Percentiles rank a stretch among this genome's conserved stretches.
phyloP scores from a whole-genome alignment of 805 yeast species.

The Saccharomycopsis schoenii region DNA sequence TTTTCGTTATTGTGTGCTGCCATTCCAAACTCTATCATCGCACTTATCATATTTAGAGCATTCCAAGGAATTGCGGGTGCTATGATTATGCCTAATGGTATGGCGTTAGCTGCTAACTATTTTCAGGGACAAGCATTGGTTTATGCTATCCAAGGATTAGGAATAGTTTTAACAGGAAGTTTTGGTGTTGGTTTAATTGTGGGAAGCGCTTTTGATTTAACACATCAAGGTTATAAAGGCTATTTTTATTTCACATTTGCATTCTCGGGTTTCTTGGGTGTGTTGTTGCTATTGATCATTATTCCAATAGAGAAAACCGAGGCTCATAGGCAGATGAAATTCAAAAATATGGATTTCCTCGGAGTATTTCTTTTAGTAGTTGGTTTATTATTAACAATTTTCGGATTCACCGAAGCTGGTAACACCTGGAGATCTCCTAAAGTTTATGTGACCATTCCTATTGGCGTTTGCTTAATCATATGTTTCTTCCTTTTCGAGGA shows the following conservation, averaged over 20 bases:
- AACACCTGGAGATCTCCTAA: conserved; percentile 32
- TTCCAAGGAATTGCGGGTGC: conserved; percentile 37
- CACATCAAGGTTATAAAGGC: conserved; percentile 32
- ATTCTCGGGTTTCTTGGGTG: conserved; percentile 19
- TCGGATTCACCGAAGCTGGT: conserved; percentile 39
- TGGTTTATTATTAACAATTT: conserved; percentile 30
- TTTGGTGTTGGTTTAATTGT: conserved; percentile 32
- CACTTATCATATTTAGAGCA: conserved; percentile 34
- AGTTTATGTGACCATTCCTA: conserved; percentile 32
- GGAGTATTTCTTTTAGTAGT: conserved; percentile 28
- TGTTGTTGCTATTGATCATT: conserved; percentile 24
- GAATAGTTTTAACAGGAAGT: conserved; percentile 24
- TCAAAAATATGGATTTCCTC: conserved; percentile 28
- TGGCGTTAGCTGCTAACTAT: conserved; percentile 26
- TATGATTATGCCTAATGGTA: conserved; percentile 30
- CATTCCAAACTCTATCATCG: conserved; percentile 27
- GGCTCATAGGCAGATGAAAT: conserved; percentile 17
- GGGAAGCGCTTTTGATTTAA: conserved; percentile 36
- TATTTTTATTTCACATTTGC: conserved; percentile 32
- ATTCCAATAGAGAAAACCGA: conserved; percentile 25
- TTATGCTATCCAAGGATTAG: conserved; percentile 23
- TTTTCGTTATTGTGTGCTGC: conserved; percentile 28
- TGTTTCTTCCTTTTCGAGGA: conserved; percentile 27
- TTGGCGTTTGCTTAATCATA: conserved; percentile 29
- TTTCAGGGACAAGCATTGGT: conserved; percentile 25